Base-by-base conservation (phyloP, 2,329 filamentous ascomycete genomes). In the Pezicula carpinea region DNA sequence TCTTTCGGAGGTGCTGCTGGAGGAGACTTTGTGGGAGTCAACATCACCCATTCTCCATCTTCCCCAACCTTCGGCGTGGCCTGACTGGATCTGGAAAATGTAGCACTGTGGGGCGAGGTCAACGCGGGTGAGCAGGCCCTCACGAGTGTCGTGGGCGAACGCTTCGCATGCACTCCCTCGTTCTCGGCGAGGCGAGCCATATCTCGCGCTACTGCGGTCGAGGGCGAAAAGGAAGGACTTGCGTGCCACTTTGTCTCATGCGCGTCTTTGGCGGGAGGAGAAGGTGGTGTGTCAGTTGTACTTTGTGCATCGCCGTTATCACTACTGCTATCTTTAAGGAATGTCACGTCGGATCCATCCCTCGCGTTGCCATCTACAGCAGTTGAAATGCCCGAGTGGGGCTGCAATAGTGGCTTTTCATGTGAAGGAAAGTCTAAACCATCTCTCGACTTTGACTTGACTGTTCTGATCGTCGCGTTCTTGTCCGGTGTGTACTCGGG, bases 401-500 rank as follows among this genome's bases (percentile, higher is more conserved):
- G 44, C 13, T 34, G 23, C 14, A 49, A 47, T 15, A 46, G 41
- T 47, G 57, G 40, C 36, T 50, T 38, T 47, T 52, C 52, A 15
- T 43, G 38, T 6, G 47, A 38, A 3, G 48, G 26, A 10, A 36
- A 14, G 18, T 36, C 50, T 11, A 46, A 21, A 18, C 32, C 44
- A 18, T 56, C 55, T 13, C 65, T 64, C 11, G 72, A 70, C 32
- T 70, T 71, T 5, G 73, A 68, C 45, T 74, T 72, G 31, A 87
- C 79, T n/a, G 76, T 69, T 45, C 83, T 78, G 34, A 89, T 86
- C n/a, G 80, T 82, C 22, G 86, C 83, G 62, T 80, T 84, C 33
- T 81, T 79, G 52, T 83, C 82, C 11, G 85, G 85, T 39, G 85
- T 83, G 64, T 90, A 90, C 44, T 85, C 83, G 11, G 84, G 83